Conservation (phyloP, 1,284 basidiomycete species). For the Microbotryum saponariae region DNA sequence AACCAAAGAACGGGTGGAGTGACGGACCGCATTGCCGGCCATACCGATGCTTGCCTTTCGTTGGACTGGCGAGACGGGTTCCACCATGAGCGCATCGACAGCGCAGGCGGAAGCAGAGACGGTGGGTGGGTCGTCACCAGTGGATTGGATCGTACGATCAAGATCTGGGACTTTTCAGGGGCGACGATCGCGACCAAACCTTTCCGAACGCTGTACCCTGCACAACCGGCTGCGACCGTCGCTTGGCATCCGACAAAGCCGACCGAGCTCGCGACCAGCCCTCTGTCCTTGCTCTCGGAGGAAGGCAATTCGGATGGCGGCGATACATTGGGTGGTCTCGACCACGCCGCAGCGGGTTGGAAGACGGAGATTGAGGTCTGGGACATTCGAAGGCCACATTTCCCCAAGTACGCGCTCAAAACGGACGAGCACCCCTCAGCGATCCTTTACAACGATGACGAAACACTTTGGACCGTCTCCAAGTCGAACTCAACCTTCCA, state of each 20-base stretch:
- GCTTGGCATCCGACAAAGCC: slow-evolving; percentile 28
- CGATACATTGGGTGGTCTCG: background rate
- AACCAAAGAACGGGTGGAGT: slow-evolving; percentile 17
- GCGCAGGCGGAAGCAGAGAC: slow-evolving; percentile 21
- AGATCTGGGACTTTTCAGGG: slow-evolving; percentile 32
- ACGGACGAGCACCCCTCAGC: slow-evolving; percentile 24
- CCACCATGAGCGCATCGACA: slow-evolving; percentile 17
- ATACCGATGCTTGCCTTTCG: slow-evolving; percentile 25
- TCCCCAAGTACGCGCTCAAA: slow-evolving; percentile 29
- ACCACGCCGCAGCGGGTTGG: slow-evolving; percentile 8
- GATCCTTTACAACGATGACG: slow-evolving; percentile 30
- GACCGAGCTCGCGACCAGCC: slow-evolving; percentile 24
- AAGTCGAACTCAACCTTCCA: slow-evolving; percentile 18
- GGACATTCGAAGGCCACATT: slow-evolving; percentile 24
- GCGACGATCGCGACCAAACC: slow-evolving; percentile 25
- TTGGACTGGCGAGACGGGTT: slow-evolving; percentile 32
- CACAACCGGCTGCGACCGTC: slow-evolving; percentile 24
- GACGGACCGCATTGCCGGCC: slow-evolving; percentile 29
- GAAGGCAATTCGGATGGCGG: background rate
- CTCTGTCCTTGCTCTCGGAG: slow-evolving; percentile 20
- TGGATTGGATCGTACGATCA: slow-evolving; percentile 31
- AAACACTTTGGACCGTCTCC: slow-evolving; percentile 26
- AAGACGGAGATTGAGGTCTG: slow-evolving; percentile 32
- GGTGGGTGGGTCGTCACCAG: slow-evolving; percentile 33
- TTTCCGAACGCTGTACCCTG: slow-evolving; percentile 21